Evolutionary conservation across 768 basidiomycete genomes (phyloP), one percentile per base, ranked within the genome.

Genomic region (Suillus paluster): DNA sequence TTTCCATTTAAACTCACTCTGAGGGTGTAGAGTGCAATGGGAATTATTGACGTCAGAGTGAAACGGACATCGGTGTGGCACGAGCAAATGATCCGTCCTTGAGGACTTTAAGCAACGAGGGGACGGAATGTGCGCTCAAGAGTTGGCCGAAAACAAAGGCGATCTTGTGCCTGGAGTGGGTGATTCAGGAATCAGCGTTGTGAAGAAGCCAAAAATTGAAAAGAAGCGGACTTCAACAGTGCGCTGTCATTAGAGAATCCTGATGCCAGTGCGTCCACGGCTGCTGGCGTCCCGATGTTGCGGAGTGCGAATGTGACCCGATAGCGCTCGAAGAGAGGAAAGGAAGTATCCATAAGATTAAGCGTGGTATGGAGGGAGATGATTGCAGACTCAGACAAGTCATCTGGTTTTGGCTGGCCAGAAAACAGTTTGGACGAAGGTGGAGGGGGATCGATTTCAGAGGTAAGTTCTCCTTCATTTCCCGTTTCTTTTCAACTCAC

Each of bases 71-170:
- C n/a, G n/a, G n/a, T n/a, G n/a, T n/a, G n/a, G n/a, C n/a, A n/a
- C n/a, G n/a, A n/a, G n/a, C n/a, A n/a, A n/a, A n/a, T n/a, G 78
- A 71, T 2, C 73, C 59, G 66, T 95, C 79, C 65, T 85, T 80
- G 19, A 99, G 81, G 33, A 97, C 92, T 42, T 83, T 76, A 39
- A 98, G 73, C 36, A 99, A 81, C 1, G 92, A 83, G 12, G 96
- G 95, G 25, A 99, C 91, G 0, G 95, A 91, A 71, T 95, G 88
- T 7, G 90, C 82, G 1, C 94, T 95, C 56, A 94, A 85, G 46
- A 99, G 84, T 78, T 99, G 97, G 14, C 97, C 97, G 70, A 99
- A 98, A 49, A 99, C 91, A 75, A 98, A 99, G 1, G 97, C 97
- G 52, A 99, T 94, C 75, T 99, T 97, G 75, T 99, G 97, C 65